phyloP scores from a whole-genome alignment of 495 filamentous ascomycete species.

The Monascus purpureus region DNA sequence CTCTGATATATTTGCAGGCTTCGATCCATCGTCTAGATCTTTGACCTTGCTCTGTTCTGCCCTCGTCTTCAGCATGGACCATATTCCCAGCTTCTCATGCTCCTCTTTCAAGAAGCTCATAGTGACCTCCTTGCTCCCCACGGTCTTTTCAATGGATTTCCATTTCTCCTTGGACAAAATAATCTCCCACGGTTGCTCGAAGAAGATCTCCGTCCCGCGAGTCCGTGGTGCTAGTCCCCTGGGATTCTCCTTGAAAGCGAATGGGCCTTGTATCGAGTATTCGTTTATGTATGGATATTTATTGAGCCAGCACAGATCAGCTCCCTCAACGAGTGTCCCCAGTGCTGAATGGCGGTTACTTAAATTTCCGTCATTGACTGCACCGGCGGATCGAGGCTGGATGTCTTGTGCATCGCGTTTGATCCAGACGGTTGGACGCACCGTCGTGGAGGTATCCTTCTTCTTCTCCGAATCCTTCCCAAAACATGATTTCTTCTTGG shows the following conservation, averaged over 20 bases:
- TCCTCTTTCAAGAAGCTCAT: conserved; percentile 1
- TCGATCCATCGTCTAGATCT: too few species aligned
- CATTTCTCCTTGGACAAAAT: conserved; percentile 1
- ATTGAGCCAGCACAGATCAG: not conserved
- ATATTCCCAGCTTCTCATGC: too few species aligned
- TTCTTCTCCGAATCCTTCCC: too few species aligned
- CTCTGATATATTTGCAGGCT: too few species aligned
- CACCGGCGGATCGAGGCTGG: not conserved
- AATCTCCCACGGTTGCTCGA: conserved; percentile 2
- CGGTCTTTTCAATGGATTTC: not conserved
- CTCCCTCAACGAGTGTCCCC: not conserved
- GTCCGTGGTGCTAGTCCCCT: conserved; percentile 3
- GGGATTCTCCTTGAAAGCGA: conserved; percentile 3
- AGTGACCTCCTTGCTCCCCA: conserved; percentile 1
- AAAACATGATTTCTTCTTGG: not conserved
- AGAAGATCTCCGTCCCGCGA: conserved; percentile 1
- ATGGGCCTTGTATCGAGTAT: not conserved
- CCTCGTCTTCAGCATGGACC: too few species aligned
- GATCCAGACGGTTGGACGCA: not conserved
- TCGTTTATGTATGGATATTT: not conserved
- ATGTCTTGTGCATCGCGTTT: not conserved
- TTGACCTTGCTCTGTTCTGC: too few species aligned
- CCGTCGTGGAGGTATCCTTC: not conserved
- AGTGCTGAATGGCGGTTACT: not conserved
- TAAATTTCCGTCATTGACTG: not conserved